These are phyloP conservation scores for Pseudohalonectria lignicola DNA, from an alignment of 2,329 filamentous ascomycete genomes.

Conservation along the genomic window DNA sequence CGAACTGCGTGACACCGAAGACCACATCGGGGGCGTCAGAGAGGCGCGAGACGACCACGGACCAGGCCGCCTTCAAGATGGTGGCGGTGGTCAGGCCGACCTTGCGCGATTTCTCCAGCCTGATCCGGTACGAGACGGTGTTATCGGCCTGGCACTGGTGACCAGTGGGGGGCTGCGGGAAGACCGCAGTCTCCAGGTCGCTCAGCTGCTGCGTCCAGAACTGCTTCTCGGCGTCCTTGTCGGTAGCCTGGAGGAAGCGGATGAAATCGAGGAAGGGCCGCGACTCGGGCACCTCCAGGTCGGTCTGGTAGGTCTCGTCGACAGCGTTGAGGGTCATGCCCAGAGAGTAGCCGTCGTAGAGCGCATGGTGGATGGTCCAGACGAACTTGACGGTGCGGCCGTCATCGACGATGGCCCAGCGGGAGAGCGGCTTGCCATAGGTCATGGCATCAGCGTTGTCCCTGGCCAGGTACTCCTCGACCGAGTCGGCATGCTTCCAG, in stretches of 20 bases:
- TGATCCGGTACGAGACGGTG: not conserved
- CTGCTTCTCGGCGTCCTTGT: no score
- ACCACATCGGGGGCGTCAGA: constrained; percentile 23
- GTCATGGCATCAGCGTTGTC: no score
- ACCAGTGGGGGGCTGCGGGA: not conserved
- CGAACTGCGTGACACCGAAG: constrained; percentile 27
- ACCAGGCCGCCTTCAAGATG: constrained; percentile 29
- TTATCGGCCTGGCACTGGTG: not conserved
- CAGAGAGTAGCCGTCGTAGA: constrained; percentile 6
- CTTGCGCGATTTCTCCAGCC: not conserved
- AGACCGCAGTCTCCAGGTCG: no score
- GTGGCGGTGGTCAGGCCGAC: constrained; percentile 20
- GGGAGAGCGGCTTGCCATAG: constrained; percentile 7
- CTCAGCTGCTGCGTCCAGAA: no score
- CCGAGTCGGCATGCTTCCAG: no score
- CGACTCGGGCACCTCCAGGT: no score
- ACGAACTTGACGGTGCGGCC: constrained; percentile 1
- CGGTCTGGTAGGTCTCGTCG: no score
- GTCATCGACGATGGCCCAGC: constrained; percentile 8
- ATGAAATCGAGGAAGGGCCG: no score
- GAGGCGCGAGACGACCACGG: constrained; percentile 24
- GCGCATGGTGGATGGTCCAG: constrained; percentile 9
- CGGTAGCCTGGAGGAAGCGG: no score
- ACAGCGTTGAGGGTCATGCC: no score
- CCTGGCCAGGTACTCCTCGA: no score